Base-by-base conservation (phyloP, 345 rosid species). In the Reutealis trisperma region DNA sequence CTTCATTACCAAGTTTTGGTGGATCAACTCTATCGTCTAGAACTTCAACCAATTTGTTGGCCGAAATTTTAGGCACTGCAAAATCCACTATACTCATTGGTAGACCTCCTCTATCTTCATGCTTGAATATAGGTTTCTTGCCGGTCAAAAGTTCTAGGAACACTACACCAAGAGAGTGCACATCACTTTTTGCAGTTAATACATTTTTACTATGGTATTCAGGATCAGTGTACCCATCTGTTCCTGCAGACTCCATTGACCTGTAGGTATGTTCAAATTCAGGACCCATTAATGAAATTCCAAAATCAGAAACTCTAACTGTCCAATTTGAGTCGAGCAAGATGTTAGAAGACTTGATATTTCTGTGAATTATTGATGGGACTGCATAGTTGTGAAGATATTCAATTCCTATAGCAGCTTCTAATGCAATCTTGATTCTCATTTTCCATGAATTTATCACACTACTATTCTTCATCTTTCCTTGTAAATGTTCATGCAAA, bases 311-410 rank as follows among this genome's bases (percentile, higher is more conserved):
- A 25, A 94, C 94, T 55, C 90, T 82, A 1, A 96, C 98, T 0
- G 86, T 86, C 95, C 97, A 93, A 42, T 86, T 78, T 14, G 60
- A 83, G 71, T 93, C 97, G 0, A 95, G 90, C 64, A 93, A 72
- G 4, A 95, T 91, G 87, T 88, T 89, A 0, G 93, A 89, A 0
- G 98, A 93, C 79, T 90, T 93, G 11, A 94, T 91, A 62, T 90
- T 92, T 42, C 97, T 79, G 19, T 94, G 97, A 55, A 94, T 90
- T 57, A 94, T 89, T 0, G 97, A 78, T 0, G 98, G 98, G 16
- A 90, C 96, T 0, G 97, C 97, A 42, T 90, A 90, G 57, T 84
- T 88, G 84, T 93, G 98, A 67, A 94, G 89, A 77, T 93, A 94
- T 58, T 91, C 94, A 30, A 94, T 93, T 47, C 97, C 98, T 80